Conservation (phyloP, 225 moss, liverwort and hornwort genomes). For the Antitrichia curtipendula region DNA sequence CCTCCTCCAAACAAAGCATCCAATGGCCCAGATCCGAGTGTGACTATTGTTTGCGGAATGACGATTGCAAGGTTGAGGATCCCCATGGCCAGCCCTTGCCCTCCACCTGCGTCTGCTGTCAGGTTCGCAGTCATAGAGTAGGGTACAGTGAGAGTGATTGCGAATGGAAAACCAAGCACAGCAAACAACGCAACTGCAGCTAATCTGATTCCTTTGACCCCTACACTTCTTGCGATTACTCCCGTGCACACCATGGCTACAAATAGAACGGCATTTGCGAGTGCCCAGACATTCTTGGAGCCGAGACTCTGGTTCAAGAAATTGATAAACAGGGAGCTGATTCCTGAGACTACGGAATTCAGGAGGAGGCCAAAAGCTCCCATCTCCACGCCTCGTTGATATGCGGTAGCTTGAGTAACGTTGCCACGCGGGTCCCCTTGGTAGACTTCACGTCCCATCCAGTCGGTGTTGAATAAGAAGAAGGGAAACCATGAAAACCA, state of each 20-base stretch:
- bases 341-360: constrained; percentile 55
- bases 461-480: constrained; percentile 15
- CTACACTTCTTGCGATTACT: constrained; percentile 25
- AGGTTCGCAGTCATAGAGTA: constrained; percentile 54
- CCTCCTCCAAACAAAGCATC: constrained; percentile 69
- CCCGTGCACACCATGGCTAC: constrained; percentile 56
- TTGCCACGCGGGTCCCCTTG: constrained; percentile 43
- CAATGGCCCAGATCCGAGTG: constrained; percentile 65
- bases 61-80: constrained; percentile 81
- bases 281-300: constrained; percentile 68
- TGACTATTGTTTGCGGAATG: constrained; percentile 62
- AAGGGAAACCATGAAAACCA: constrained; percentile 81
- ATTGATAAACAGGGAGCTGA: constrained; percentile 50
- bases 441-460: constrained; percentile 84
- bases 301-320: constrained; percentile 33
- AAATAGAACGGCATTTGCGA: constrained; percentile 48
- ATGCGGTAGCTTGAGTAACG: not conserved
- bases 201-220: constrained; percentile 6
- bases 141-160: constrained; percentile 70
- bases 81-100: constrained; percentile 74
- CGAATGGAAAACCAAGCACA: constrained; percentile 65
- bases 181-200: constrained; percentile 51
- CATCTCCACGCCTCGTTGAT: constrained; percentile 43
- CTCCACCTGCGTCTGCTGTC: constrained; percentile 67
- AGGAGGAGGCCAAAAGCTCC: constrained; percentile 76